Percentiles rank a stretch among this genome's conserved stretches.
phyloP scores from a whole-genome alignment of 2,329 filamentous ascomycete species.

The Cyanodermella asteris region DNA sequence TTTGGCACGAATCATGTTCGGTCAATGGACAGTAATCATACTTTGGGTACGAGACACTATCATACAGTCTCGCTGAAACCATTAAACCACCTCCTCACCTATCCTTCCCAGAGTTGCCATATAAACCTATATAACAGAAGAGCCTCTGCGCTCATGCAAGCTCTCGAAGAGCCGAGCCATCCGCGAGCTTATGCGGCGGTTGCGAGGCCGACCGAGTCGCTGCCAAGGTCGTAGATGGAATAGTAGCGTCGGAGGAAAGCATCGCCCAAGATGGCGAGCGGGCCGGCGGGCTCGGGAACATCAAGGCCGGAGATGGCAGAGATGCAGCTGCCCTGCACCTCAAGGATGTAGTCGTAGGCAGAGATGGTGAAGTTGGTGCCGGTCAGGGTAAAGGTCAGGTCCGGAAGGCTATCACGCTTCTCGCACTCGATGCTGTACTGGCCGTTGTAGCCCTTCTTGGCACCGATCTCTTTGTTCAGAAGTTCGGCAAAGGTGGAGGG shows the following conservation, averaged over 20 bases:
- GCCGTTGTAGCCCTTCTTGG: slow-evolving; percentile 92
- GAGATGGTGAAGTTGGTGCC: slow-evolving; percentile 86
- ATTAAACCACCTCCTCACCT: too few species aligned
- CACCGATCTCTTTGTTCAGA: slow-evolving; percentile 91
- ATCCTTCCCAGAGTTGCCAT: too few species aligned
- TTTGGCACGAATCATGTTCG: too few species aligned
- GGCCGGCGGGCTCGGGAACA: slow-evolving; percentile 52
- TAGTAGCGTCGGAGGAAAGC: slow-evolving; percentile 72
- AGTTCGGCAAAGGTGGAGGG: slow-evolving; percentile 82
- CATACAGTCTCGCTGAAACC: too few species aligned
- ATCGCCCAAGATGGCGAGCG: slow-evolving; percentile 85
- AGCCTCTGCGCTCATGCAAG: too few species aligned
- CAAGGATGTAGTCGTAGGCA: slow-evolving; percentile 82
- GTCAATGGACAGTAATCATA: too few species aligned
- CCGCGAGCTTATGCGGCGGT: too few species aligned
- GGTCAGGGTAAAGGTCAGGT: slow-evolving; percentile 73
- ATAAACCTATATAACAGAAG: too few species aligned
- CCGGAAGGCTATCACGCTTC: slow-evolving; percentile 63
- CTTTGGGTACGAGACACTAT: too few species aligned
- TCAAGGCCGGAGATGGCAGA: slow-evolving; percentile 59
- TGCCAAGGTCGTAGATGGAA: slow-evolving; percentile 89
- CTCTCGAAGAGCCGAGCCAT: too few species aligned
- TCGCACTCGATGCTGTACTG: slow-evolving; percentile 88
- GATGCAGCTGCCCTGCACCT: slow-evolving; percentile 88
- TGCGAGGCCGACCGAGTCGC: slow-evolving; percentile 75